phyloP scores from a whole-genome alignment of 1,284 basidiomycete species.

The Trametes sp. region DNA sequence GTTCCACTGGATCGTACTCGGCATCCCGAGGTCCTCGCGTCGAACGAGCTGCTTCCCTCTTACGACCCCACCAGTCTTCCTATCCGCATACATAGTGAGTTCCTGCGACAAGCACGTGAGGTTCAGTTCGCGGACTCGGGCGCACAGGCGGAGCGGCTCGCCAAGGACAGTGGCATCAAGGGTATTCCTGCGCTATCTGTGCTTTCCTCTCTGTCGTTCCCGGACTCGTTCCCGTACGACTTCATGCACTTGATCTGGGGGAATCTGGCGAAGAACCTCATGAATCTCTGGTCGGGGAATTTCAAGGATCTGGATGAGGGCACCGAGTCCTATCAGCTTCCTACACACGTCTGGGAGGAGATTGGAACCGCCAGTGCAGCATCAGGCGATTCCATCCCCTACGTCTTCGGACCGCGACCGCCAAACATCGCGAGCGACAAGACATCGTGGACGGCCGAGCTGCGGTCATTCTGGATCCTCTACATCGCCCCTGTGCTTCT shows the following conservation, averaged over 20 bases:
- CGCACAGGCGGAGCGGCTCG: conserved; percentile 36
- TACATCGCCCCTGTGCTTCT: conserved; percentile 52
- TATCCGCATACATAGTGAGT: conserved; percentile 43
- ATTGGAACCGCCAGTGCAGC: conserved; percentile 46
- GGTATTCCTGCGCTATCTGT: conserved; percentile 44
- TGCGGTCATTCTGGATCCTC: conserved; percentile 47
- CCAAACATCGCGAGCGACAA: conserved; percentile 48
- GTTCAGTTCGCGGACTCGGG: conserved; percentile 41
- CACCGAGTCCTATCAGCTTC: conserved; percentile 41
- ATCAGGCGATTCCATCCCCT: conserved; percentile 46
- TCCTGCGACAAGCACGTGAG: conserved; percentile 43
- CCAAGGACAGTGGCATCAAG: conserved; percentile 51
- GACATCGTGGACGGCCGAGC: conserved; percentile 39
- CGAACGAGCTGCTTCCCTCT: conserved; percentile 1
- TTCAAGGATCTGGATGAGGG: conserved; percentile 49
- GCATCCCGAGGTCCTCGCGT: conserved; percentile 17
- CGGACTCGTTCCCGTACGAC: conserved; percentile 52
- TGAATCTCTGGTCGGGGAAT: conserved; percentile 48
- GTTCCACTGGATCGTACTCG: conserved; percentile 41
- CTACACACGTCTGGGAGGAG: conserved; percentile 45
- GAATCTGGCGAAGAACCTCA: conserved; percentile 50
- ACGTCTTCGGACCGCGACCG: conserved; percentile 45
- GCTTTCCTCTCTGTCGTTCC: conserved; percentile 47
- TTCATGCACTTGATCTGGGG: conserved; percentile 58
- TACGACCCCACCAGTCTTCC: conserved; percentile 50